These are phyloP conservation scores for Botrytis fragariae DNA, from an alignment of 2,329 filamentous ascomycete genomes.

Conservation along the genomic window DNA sequence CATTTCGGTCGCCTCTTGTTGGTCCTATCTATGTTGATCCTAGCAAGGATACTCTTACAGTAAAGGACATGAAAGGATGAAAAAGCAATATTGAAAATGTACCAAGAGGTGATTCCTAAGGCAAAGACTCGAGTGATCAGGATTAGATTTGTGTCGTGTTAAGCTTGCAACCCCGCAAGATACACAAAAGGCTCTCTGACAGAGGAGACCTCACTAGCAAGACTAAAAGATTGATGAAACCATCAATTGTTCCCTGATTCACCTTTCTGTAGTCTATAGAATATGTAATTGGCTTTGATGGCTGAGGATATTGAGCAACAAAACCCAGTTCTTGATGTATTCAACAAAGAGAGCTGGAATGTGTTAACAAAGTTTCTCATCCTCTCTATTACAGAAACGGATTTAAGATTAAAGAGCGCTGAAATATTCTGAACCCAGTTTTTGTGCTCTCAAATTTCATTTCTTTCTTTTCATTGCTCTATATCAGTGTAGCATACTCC, in stretches of 20 bases:
- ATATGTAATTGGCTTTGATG: not conserved
- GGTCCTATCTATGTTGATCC: not conserved
- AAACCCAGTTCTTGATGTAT: not conserved
- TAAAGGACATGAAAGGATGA: not conserved
- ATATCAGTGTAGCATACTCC: not conserved
- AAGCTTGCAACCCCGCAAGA: not conserved
- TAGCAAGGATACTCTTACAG: not conserved
- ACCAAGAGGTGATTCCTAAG: not conserved
- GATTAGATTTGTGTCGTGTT: not conserved
- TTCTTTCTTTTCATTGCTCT: not conserved
- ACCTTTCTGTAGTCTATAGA: not conserved
- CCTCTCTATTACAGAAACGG: not conserved
- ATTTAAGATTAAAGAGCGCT: not conserved
- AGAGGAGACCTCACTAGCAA: too few relatives aligned
- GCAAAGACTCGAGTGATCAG: not conserved
- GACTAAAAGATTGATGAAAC: too few relatives aligned
- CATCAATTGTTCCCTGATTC: not conserved
- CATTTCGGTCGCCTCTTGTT: not conserved
- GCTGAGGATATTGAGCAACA: not conserved
- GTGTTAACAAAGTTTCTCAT: not conserved
- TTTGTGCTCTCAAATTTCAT: not conserved
- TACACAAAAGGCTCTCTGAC: not conserved
- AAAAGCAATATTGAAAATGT: not conserved
- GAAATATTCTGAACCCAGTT: too few relatives aligned
- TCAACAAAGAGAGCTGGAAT: not conserved